Conservation (phyloP, 768 basidiomycete species). For the Udeniomyces megalosporus region DNA sequence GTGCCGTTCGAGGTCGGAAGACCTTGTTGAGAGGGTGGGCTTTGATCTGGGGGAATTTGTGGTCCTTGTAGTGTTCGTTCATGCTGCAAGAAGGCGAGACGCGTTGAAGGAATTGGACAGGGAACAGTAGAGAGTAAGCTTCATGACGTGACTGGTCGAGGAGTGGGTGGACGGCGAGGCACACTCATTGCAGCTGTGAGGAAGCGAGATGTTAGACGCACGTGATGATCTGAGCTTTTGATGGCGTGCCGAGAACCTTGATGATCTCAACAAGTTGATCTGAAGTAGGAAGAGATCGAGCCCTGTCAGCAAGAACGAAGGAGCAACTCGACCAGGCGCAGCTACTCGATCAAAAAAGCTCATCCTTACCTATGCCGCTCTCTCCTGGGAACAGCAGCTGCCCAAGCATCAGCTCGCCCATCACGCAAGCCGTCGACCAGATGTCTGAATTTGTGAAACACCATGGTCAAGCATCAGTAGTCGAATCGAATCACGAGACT, state of each 20-base stretch:
- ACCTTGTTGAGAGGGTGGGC: constrained; percentile 98
- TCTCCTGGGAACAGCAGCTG: constrained; percentile 98
- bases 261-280: constrained; percentile 99
- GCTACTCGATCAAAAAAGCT: no score
- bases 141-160: neutral
- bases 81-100: neutral
- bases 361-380: constrained; percentile 49
- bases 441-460: constrained; percentile 50
- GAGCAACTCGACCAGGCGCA: no score
- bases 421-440: constrained; percentile 99
- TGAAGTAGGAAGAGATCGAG: no score
- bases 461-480: no score
- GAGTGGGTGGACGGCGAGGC: neutral
- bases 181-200: neutral
- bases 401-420: constrained; percentile 98
- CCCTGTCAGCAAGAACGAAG: no score
- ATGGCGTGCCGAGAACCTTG: constrained; percentile 96
- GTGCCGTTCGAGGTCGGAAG: constrained; percentile 83
- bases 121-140: neutral
- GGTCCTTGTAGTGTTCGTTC: neutral
- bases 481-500: no score
- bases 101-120: neutral
- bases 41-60: constrained; percentile 97
- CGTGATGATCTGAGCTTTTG: constrained; percentile 98
- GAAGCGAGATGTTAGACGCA: constrained; percentile 34